phyloP scores from a whole-genome alignment of 2,329 filamentous ascomycete species.

The Claviceps fusiformis region DNA sequence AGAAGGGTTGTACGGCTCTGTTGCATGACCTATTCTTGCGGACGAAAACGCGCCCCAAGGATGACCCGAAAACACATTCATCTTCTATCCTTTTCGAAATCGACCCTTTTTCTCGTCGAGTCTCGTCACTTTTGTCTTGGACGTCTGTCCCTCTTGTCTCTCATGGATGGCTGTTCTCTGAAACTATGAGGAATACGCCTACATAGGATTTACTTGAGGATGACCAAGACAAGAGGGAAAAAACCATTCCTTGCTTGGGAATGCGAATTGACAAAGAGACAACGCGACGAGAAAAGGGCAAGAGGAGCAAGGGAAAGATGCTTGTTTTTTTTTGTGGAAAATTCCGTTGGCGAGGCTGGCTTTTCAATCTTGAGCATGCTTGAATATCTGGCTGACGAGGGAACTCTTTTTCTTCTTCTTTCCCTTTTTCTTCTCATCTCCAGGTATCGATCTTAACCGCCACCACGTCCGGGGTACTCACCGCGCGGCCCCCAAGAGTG shows the following conservation, averaged over 20 bases:
- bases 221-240: too few species aligned
- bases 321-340: neutral
- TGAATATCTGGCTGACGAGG: constrained; percentile 48
- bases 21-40: constrained; percentile 7
- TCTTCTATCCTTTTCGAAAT: neutral
- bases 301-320: neutral
- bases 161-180: constrained; percentile 7
- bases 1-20: constrained; percentile 10
- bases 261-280: neutral
- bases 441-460: constrained; percentile 60
- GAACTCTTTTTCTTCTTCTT: constrained; percentile 27
- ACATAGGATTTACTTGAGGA: neutral
- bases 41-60: constrained; percentile 6
- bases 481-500: constrained; percentile 92
- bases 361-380: constrained; percentile 43
- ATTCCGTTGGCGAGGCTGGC: constrained; percentile 5
- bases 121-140: neutral
- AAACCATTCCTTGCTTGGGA: too few species aligned
- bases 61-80: neutral
- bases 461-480: constrained; percentile 61
- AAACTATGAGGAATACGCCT: constrained; percentile 6
- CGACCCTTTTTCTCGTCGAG: neutral
- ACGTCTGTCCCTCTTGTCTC: neutral
- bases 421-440: constrained; percentile 10
- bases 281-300: neutral